Conservation (phyloP, 1,284 basidiomycete species). For the Austroboletus novae-zelandiae region DNA sequence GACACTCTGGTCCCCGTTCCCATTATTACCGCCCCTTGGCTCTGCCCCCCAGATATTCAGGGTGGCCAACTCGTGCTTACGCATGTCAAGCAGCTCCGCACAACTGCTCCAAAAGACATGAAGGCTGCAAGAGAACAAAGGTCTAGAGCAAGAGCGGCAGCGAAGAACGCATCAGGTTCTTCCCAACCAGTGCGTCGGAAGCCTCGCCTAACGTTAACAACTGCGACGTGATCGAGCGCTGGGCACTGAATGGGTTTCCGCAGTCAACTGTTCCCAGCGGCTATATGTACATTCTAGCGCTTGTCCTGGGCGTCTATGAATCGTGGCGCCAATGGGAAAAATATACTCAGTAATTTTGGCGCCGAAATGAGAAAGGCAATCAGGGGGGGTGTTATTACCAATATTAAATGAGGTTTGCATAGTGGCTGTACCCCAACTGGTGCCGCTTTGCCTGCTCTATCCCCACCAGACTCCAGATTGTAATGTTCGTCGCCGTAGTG, state of each 20-base stretch:
- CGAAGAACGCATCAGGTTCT: conserved; percentile 23
- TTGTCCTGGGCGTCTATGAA: no score
- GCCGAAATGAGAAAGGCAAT: no score
- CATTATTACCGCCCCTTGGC: conserved; percentile 62
- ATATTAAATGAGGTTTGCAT: no score
- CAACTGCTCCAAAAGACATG: conserved; percentile 78
- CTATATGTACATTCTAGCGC: no score
- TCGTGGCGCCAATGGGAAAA: no score
- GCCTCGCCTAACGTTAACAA: conserved; percentile 22
- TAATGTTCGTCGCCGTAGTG: conserved; percentile 85
- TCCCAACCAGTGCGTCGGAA: conserved; percentile 17
- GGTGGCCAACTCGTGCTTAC: conserved; percentile 57
- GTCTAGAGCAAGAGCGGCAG: conserved; percentile 50
- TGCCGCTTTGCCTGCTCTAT: not conserved
- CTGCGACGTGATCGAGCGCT: not conserved
- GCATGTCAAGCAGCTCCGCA: conserved; percentile 84
- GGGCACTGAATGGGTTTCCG: no score
- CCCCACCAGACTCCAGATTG: conserved; percentile 5
- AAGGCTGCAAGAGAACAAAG: conserved; percentile 67
- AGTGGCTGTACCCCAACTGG: not conserved
- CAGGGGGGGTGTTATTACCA: no score
- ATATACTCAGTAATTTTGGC: no score
- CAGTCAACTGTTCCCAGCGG: no score
- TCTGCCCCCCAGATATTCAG: conserved; percentile 28
- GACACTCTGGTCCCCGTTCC: conserved; percentile 49